phyloP scores from a whole-genome alignment of 768 basidiomycete species.

The Lactifluus pinguis region DNA sequence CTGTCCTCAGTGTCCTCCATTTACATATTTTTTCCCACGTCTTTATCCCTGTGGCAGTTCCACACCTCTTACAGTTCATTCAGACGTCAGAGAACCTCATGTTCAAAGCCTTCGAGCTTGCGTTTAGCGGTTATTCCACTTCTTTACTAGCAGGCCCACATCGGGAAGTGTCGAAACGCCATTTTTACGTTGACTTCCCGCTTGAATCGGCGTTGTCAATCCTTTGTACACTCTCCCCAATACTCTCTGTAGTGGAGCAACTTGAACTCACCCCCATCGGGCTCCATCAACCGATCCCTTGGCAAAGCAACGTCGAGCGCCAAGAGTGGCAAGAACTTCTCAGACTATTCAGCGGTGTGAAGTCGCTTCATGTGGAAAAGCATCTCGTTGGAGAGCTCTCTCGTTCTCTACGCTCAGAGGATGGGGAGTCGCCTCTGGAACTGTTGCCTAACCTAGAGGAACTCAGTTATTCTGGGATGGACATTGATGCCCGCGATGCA shows the following conservation, averaged over 20 bases:
- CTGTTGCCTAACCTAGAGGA: background rate
- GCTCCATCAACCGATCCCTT: too few species aligned
- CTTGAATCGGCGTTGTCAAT: background rate
- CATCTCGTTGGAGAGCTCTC: background rate
- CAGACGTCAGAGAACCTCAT: background rate
- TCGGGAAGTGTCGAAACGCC: background rate
- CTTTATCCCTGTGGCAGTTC: background rate
- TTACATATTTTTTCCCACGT: background rate
- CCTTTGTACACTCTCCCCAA: background rate
- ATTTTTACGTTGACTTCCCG: background rate
- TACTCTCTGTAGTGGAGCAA: background rate
- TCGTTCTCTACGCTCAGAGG: background rate
- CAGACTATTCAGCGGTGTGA: background rate
- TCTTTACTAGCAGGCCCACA: rapidly evolving
- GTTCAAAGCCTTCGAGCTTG: background rate
- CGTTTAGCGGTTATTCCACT: background rate
- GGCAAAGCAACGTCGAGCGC: background rate
- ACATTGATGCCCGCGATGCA: too few species aligned
- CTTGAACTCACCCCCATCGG: background rate
- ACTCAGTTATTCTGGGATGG: background rate
- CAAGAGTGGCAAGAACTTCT: background rate
- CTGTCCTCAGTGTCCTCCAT: background rate
- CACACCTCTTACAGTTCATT: background rate
- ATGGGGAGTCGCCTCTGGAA: background rate
- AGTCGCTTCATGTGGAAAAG: background rate